Evolutionary conservation across 495 filamentous ascomycete genomes (phyloP), one percentile per base, ranked within the genome.

Genomic region (Entonaema liquescens): DNA sequence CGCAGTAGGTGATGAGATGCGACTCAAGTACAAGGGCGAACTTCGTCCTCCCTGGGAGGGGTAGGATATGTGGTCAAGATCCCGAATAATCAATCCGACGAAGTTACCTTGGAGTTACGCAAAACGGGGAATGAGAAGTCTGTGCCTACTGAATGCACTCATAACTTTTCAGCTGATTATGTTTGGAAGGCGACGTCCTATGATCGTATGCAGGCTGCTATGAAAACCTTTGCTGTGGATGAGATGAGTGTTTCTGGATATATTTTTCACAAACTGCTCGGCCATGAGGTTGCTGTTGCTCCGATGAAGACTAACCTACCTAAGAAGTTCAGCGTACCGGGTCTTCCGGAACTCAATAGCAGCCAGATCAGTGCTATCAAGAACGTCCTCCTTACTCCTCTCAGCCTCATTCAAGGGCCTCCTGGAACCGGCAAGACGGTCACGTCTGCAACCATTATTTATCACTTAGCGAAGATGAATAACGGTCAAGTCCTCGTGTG

Each of bases 151-250:
- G 95, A 99, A 74, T 98, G 96, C 82, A 98, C 96, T 1, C 94
- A 97, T 79, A 96, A 97, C 76, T 99, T 98, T 79, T 97, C 91
- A 36, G 95, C 94, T 65, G 95, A 99, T 79, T 99, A 99, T 76
- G 95, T 99, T 31, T 99, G 95, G 95, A 99, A 99, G 76, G 95
- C 95, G 21, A 99, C 96, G 1, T 97, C 94, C 0, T 99, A 98
- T 76, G 95, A 99, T 77, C 94, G 95, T 66, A 99, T 99, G 95
- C 95, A 99, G 78, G 88, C 92, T 67, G 95, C 95, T 36, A 98
- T 99, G 95, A 98, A 98, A 86, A 98, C 93, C 0, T 99, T 99
- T 76, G 95, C 95, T 23, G 89, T 99, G 55, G 95, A 99, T 71
- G 95, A 99, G 75, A 92, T 96, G 90, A 98, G 94, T 75, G 94